phyloP scores from a whole-genome alignment of 1,139 yeast species.

The Yamadazyma blattariae region DNA sequence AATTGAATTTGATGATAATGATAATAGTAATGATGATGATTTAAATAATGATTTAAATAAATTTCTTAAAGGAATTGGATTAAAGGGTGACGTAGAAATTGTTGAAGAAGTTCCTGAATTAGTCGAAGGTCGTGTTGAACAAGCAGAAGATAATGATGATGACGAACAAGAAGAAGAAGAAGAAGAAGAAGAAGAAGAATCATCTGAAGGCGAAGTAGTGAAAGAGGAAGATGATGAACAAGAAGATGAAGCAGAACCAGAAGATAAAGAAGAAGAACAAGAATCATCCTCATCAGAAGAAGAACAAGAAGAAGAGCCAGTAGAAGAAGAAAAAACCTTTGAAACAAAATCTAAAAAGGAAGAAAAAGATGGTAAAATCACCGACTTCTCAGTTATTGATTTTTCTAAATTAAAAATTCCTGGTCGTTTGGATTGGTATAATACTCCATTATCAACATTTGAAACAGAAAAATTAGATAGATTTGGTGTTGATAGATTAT shows the following conservation, averaged over 20 bases:
- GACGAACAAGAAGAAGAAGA: constrained; percentile 18
- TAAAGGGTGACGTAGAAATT: constrained; percentile 41
- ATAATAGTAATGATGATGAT: constrained; percentile 33
- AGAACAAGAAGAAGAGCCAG: constrained; percentile 15
- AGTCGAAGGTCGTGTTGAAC: constrained; percentile 19
- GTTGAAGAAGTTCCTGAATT: constrained; percentile 24
- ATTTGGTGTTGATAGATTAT: constrained; percentile 55
- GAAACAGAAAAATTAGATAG: constrained; percentile 41
- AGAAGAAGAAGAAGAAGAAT: constrained; percentile 20
- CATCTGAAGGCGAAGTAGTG: constrained; percentile 7
- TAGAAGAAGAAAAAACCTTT: constrained; percentile 20
- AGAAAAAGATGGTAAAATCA: constrained; percentile 38
- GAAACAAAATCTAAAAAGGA: constrained; percentile 14
- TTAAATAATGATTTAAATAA: constrained; percentile 56
- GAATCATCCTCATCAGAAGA: constrained; percentile 19
- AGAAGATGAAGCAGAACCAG: constrained; percentile 14
- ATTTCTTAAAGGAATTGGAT: constrained; percentile 70
- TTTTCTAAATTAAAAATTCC: constrained; percentile 59
- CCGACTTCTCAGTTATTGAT: constrained; percentile 52
- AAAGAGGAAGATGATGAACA: constrained; percentile 17
- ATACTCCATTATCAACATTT: constrained; percentile 38
- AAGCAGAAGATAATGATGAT: constrained; percentile 17
- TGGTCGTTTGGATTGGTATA: constrained; percentile 76
- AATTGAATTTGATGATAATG: constrained; percentile 50
- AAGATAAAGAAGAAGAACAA: constrained; percentile 10